Evolutionary conservation across 106 monocot genomes (phyloP).

Genomic region (Iris macrosiphon): DNA sequence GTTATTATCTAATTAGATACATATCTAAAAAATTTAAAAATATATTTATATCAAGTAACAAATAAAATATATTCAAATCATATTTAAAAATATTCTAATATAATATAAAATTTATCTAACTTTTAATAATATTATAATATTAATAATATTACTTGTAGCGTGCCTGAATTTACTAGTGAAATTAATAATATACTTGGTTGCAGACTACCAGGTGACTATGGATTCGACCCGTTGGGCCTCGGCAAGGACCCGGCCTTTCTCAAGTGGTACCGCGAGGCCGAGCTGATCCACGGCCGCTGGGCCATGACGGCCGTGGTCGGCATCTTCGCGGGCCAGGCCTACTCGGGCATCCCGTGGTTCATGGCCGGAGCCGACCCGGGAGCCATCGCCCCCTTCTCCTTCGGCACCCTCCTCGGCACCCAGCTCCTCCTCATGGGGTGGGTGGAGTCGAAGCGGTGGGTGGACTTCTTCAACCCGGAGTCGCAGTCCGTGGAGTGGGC

Average conservation of each 20-base stretch:
- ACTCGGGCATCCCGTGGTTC: conserved; percentile 94
- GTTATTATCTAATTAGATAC: too few relatives aligned
- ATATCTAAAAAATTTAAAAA: too few relatives aligned
- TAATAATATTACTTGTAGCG: too few relatives aligned
- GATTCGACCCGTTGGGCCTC: conserved; percentile 89
- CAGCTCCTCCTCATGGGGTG: conserved; percentile 96
- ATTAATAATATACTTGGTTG: too few relatives aligned
- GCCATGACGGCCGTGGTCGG: conserved; percentile 60
- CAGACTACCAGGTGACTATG: conserved; percentile 73
- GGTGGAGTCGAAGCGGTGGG: conserved; percentile 98
- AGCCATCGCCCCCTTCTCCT: conserved; percentile 92
- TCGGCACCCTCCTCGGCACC: conserved; percentile 86
- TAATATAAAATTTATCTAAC: too few relatives aligned
- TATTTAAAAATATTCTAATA: too few relatives aligned
- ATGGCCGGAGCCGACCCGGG: conserved; percentile 86
- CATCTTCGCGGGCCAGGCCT: conserved; percentile 94
- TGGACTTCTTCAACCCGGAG: conserved; percentile 95
- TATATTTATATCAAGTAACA: too few relatives aligned
- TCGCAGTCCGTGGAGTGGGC: conserved; percentile 98
- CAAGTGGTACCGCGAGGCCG: conserved; percentile 98
- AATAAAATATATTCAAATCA: too few relatives aligned
- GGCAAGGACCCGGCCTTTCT: conserved; percentile 96
- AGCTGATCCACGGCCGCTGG: conserved; percentile 69
- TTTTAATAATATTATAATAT: too few relatives aligned
- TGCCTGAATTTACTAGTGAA: too few relatives aligned